These are phyloP conservation scores for Dendrostoma leiphaemia DNA, from an alignment of 2,329 filamentous ascomycete species.

Conservation along the genomic window DNA sequence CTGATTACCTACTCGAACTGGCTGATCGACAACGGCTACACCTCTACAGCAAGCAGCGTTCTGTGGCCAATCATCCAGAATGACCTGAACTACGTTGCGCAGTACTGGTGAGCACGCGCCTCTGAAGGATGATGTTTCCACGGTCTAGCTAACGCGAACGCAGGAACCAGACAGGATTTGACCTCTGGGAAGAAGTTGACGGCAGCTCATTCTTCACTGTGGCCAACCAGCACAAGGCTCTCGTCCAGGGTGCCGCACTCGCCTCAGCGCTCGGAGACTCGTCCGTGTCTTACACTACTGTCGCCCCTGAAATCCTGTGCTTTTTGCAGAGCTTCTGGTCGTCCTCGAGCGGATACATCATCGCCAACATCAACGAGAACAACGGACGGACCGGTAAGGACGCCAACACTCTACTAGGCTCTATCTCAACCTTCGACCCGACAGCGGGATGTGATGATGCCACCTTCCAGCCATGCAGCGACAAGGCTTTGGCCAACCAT, in stretches of 20 bases:
- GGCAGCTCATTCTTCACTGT: slow-evolving; percentile 80
- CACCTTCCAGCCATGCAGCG: slow-evolving; percentile 78
- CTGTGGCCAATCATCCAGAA: slow-evolving; percentile 75
- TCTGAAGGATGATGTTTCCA: background rate
- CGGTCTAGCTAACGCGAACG: background rate
- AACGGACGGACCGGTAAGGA: slow-evolving; percentile 67
- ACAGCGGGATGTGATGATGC: slow-evolving; percentile 61
- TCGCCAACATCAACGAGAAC: slow-evolving; percentile 67
- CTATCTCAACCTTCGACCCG: slow-evolving; percentile 70
- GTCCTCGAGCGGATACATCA: slow-evolving; percentile 53
- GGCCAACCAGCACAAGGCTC: slow-evolving; percentile 66
- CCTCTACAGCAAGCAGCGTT: slow-evolving; percentile 50
- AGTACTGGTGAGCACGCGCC: slow-evolving; percentile 56
- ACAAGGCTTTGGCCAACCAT: slow-evolving; percentile 69
- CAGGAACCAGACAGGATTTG: slow-evolving; percentile 61
- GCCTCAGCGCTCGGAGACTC: slow-evolving; percentile 61
- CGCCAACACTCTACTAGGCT: slow-evolving; percentile 65
- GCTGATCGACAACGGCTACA: slow-evolving; percentile 65
- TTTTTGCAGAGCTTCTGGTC: slow-evolving; percentile 76
- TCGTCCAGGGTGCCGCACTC: slow-evolving; percentile 65
- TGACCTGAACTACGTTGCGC: slow-evolving; percentile 71
- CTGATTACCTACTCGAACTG: slow-evolving; percentile 72
- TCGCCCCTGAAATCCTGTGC: slow-evolving; percentile 70
- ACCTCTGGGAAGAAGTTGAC: slow-evolving; percentile 80
- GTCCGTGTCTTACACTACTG: slow-evolving; percentile 58